Evolutionary conservation across 129 eudicot genomes (phyloP).

Genomic region (Erigeron canadensis): DNA sequence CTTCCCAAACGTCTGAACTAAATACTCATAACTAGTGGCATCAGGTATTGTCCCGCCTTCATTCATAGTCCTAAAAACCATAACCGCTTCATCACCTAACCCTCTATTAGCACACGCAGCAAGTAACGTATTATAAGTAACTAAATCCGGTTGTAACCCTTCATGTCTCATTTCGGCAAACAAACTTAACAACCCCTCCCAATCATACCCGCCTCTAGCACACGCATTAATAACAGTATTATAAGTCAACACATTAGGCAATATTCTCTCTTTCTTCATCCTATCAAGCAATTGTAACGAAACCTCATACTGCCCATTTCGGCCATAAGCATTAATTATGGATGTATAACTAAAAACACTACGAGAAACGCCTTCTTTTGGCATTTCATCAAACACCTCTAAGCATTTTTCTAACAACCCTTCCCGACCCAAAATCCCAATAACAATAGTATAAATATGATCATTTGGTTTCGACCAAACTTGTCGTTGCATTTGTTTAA

Average conservation of each 20-base stretch:
- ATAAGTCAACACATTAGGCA: slow-evolving; percentile 76
- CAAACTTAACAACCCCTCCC: slow-evolving; percentile 88
- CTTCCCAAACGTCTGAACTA: slow-evolving; percentile 81
- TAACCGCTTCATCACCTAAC: slow-evolving; percentile 83
- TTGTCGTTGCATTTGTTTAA: slow-evolving; percentile 94
- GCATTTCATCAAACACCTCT: slow-evolving; percentile 94
- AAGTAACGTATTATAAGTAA: slow-evolving; percentile 86
- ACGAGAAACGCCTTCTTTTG: slow-evolving; percentile 56
- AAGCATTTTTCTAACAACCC: slow-evolving; percentile 77
- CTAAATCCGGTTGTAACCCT: slow-evolving; percentile 91
- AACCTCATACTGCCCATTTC: slow-evolving; percentile 77
- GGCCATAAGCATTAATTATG: slow-evolving; percentile 81
- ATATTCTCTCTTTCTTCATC: slow-evolving; percentile 71
- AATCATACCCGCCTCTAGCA: slow-evolving; percentile 80
- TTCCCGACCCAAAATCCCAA: slow-evolving; percentile 82
- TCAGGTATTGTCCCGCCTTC: slow-evolving; percentile 90
- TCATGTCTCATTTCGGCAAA: slow-evolving; percentile 97
- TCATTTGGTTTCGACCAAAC: slow-evolving; percentile 94
- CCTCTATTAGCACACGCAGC: slow-evolving; percentile 84
- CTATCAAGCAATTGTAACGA: slow-evolving; percentile 61
- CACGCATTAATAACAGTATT: slow-evolving; percentile 85
- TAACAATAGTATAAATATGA: slow-evolving; percentile 71
- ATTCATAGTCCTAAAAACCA: slow-evolving; percentile 95
- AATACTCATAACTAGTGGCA: slow-evolving; percentile 66
- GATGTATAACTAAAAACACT: slow-evolving; percentile 79